Percentiles rank a stretch among this genome's conserved stretches.
Conservation (phyloP, 495 filamentous ascomycete species). For the Halenospora varia region DNA sequence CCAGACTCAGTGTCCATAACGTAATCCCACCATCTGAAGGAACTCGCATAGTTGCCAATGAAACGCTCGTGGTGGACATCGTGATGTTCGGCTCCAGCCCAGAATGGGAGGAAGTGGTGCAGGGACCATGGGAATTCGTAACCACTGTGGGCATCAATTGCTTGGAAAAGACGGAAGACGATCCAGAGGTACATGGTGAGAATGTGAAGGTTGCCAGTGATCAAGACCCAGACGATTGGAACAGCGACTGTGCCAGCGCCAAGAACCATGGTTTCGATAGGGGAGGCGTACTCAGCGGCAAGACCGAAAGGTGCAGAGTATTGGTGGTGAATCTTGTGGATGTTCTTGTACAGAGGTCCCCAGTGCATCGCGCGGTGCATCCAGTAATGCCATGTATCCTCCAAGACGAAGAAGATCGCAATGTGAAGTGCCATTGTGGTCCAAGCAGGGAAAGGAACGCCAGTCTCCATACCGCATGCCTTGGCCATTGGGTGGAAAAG, state of each 20-base stretch:
- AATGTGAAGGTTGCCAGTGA: constrained; percentile 86
- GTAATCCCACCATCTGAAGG: constrained; percentile 99
- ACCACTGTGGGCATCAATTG: constrained; percentile 94
- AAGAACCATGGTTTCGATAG: constrained; percentile 96
- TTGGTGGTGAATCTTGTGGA: constrained; percentile 98
- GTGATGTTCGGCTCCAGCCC: constrained; percentile 96
- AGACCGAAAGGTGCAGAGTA: constrained; percentile 97
- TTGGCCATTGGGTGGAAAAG: constrained; percentile 98
- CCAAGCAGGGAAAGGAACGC: constrained; percentile 81
- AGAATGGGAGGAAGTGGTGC: constrained; percentile 94
- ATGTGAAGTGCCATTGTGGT: constrained; percentile 91
- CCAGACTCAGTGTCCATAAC: constrained; percentile 89
- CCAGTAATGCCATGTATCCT: constrained; percentile 99
- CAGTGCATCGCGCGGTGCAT: constrained; percentile 92
- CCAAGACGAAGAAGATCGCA: constrained; percentile 88
- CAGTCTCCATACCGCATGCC: constrained; percentile 82
- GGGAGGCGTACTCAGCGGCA: constrained; percentile 95
- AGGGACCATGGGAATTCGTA: constrained; percentile 98
- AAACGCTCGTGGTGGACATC: constrained; percentile 96
- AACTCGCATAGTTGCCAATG: constrained; percentile 95
- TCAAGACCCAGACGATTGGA: constrained; percentile 79
- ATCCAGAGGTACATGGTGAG: constrained; percentile 99
- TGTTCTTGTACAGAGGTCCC: constrained; percentile 86
- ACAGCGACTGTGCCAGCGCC: constrained; percentile 82
- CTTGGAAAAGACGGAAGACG: constrained; percentile 87